phyloP scores from a whole-genome alignment of 1,139 yeast genomes.

The Saccharomyces hybrid region DNA sequence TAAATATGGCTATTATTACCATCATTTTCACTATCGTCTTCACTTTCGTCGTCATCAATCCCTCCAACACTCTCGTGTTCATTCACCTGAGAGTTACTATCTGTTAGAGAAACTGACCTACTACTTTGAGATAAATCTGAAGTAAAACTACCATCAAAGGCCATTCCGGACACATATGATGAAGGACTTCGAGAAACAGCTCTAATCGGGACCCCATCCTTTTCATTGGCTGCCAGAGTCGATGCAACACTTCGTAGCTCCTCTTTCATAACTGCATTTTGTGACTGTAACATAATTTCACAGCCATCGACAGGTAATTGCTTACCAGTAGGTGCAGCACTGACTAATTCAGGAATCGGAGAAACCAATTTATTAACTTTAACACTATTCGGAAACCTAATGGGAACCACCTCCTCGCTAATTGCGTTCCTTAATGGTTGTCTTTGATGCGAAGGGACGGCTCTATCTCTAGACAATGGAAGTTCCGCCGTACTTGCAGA shows the following conservation, averaged over 20 bases:
- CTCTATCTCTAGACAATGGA: not conserved
- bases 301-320: not conserved
- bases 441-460: not conserved
- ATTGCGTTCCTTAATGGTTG: not conserved
- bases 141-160: not conserved
- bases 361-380: not conserved
- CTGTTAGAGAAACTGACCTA: not conserved
- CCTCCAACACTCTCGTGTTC: slow-evolving; percentile 2
- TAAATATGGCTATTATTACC: slow-evolving; percentile 3
- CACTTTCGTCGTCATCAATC: slow-evolving; percentile 5
- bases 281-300: not conserved
- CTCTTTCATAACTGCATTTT: not conserved
- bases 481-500: not conserved
- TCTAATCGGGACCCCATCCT: not conserved
- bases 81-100: not conserved
- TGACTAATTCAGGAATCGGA: not conserved
- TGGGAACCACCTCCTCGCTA: not conserved
- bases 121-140: not conserved
- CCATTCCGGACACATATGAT: not conserved
- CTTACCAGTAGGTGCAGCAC: not conserved
- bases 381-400: not conserved
- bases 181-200: not conserved
- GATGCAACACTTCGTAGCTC: not conserved
- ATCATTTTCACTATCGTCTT: slow-evolving; percentile 10
- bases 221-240: slow-evolving; percentile 5